These are phyloP conservation scores for Neotropicomus parvogracilis DNA, from an alignment of 1,284 basidiomycete genomes.

Conservation along the genomic window DNA sequence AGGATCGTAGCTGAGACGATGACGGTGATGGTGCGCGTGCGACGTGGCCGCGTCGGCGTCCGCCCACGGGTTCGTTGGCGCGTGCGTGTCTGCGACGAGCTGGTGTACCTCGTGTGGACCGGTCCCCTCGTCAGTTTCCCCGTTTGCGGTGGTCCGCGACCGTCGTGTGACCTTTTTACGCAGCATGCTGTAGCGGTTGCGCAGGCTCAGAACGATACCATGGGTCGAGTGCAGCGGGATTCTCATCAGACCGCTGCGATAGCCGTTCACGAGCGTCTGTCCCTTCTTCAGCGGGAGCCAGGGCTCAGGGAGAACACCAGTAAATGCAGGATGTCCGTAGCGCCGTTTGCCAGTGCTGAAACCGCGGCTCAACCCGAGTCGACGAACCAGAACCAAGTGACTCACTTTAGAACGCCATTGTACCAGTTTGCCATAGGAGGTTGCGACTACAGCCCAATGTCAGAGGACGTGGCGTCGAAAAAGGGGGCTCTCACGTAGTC, in stretches of 20 bases:
- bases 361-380: background rate
- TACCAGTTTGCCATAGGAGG: slow-evolving; percentile 95
- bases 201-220: slow-evolving; percentile 72
- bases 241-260: slow-evolving; percentile 34
- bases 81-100: slow-evolving; percentile 18
- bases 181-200: slow-evolving; percentile 58
- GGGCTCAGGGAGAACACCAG: slow-evolving; percentile 82
- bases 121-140: slow-evolving; percentile 3
- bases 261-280: slow-evolving; percentile 61
- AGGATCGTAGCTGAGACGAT: slow-evolving; percentile 73
- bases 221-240: slow-evolving; percentile 43
- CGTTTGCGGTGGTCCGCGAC: slow-evolving; percentile 14
- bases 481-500: slow-evolving; percentile 66
- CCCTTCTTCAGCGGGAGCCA: slow-evolving; percentile 88
- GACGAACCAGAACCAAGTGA: background rate
- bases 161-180: slow-evolving; percentile 35
- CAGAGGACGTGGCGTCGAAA: slow-evolving; percentile 4
- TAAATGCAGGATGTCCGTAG: slow-evolving; percentile 89
- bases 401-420: slow-evolving; percentile 82
- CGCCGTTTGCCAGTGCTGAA: slow-evolving; percentile 79
- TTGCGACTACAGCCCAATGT: slow-evolving; percentile 59
- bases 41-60: slow-evolving; percentile 34
- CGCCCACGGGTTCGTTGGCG: slow-evolving; percentile 56
- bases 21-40: slow-evolving; percentile 36
- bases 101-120: slow-evolving; percentile 12